phyloP scores from a whole-genome alignment of 106 monocot genomes.

The Dendrobium nobile region DNA sequence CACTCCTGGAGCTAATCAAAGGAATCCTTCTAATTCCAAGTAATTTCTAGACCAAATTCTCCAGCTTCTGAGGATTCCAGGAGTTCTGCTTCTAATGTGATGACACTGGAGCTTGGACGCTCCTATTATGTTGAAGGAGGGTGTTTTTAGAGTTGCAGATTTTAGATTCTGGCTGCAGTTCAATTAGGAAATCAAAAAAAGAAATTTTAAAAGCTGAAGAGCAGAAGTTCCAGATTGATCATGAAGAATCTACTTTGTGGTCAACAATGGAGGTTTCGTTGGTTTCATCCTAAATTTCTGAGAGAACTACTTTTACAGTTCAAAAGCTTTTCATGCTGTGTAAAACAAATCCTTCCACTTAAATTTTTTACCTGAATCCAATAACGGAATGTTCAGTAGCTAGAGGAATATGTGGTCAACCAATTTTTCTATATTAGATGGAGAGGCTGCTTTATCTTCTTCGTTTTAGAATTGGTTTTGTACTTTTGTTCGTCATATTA shows the following conservation, averaged over 20 bases:
- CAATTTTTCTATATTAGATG: neutral
- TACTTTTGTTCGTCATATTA: too few species aligned
- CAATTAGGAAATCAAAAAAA: neutral
- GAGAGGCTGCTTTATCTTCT: too few species aligned
- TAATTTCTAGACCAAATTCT: neutral
- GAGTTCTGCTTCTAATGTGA: neutral
- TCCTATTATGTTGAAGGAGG: neutral
- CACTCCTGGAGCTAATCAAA: constrained; percentile 42
- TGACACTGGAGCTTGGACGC: neutral
- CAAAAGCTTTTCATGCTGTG: neutral
- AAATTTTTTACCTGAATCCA: neutral
- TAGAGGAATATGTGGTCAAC: neutral
- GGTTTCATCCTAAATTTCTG: neutral
- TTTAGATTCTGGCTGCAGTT: neutral
- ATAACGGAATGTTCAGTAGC: neutral
- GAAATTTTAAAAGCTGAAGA: neutral
- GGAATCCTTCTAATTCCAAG: constrained; percentile 27
- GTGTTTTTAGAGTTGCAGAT: neutral
- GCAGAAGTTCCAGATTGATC: neutral
- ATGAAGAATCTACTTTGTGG: neutral
- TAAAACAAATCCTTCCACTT: neutral
- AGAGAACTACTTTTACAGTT: neutral
- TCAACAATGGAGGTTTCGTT: neutral
- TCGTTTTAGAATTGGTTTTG: too few species aligned
- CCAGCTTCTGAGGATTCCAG: neutral